Evolutionary conservation across 2,329 filamentous ascomycete species (phyloP).

Genomic region (Coniella vitis): DNA sequence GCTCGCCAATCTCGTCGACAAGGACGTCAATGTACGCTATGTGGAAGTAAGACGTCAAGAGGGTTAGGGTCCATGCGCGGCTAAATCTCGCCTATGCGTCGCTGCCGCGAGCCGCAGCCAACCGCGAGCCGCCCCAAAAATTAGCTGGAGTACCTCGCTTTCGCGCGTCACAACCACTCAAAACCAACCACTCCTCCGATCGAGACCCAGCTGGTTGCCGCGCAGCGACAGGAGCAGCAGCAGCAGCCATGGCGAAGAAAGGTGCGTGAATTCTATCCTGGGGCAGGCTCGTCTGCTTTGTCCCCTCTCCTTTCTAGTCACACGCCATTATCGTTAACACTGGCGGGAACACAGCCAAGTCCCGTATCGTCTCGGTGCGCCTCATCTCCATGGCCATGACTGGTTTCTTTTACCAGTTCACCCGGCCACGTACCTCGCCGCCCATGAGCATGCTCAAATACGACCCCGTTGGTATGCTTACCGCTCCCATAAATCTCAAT

Average conservation of each 20-base stretch:
- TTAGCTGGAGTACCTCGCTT: too few relatives aligned
- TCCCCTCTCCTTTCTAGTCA: not conserved
- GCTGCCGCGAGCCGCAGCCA: too few relatives aligned
- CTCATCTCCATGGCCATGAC: slow-evolving; percentile 98
- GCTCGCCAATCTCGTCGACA: too few relatives aligned
- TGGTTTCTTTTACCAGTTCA: slow-evolving; percentile 90
- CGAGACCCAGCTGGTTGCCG: not conserved
- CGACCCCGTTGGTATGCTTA: slow-evolving; percentile 76
- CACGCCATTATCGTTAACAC: too few relatives aligned
- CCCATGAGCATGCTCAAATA: slow-evolving; percentile 98
- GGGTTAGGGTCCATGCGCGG: too few relatives aligned
- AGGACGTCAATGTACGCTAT: too few relatives aligned
- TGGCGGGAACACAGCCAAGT: slow-evolving; percentile 57
- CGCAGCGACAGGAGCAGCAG: not conserved
- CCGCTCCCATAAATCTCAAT: not conserved
- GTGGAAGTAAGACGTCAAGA: too few relatives aligned
- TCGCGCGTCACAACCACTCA: too few relatives aligned
- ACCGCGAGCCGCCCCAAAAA: too few relatives aligned
- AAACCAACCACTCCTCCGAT: too few relatives aligned
- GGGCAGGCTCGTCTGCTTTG: too few relatives aligned
- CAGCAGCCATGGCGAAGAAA: slow-evolving; percentile 31
- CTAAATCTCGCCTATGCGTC: too few relatives aligned
- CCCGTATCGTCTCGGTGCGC: slow-evolving; percentile 86
- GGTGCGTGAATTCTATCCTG: slow-evolving; percentile 17
- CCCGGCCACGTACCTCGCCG: slow-evolving; percentile 70